Base-by-base conservation (phyloP, 2,329 filamentous ascomycete genomes). In the Shiraia bambusicola region DNA sequence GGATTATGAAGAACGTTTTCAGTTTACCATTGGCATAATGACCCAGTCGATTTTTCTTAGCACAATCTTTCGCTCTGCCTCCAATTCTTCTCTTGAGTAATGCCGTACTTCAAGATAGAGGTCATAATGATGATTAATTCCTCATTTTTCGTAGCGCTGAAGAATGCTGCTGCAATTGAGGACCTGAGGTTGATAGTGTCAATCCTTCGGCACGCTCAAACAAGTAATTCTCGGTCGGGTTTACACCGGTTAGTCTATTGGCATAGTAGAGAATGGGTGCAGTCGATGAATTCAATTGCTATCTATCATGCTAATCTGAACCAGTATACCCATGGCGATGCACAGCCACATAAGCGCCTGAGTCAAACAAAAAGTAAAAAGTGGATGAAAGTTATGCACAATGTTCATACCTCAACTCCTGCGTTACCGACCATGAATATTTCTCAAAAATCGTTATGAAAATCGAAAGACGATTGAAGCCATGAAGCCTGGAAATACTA, bases 21-120 rank as follows among this genome's bases (percentile, higher is more conserved):
- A 10, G 42, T 16, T 3, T 52, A 74, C 71, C 52, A 75, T 72
- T 6, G 73, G 73, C 66, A 76, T 68, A 27, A 76, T 71, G 10
- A 74, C 65, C 65, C 67, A 70, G 43, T 76, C 73, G 13, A 76
- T 65, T 48, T 75, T 72, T 34, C 64, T 60, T 19, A 72, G 49
- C 4, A 76, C 72, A 12, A 65, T 48, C 12, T 65, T 65, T 4
- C 71, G 62, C 46, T 76, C 72, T 1, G 54, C 59, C 37, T 73
- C 70, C 9, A 76, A 53, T 50, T 75, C 72, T 54, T 73, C 70
- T 13, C 64, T 49, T 0, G 70, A 67, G 26, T 74, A 67, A 27
- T 73, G 69, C 25, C 66, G 65, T 3, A 69, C 69, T 54, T 75
- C 72, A 7, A 70, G 61, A 40, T 71, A 76, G n/a, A 75, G 55